These are phyloP conservation scores for Ochetophila trinervis DNA, from an alignment of 306 rosid genomes.

Conservation along the genomic window DNA sequence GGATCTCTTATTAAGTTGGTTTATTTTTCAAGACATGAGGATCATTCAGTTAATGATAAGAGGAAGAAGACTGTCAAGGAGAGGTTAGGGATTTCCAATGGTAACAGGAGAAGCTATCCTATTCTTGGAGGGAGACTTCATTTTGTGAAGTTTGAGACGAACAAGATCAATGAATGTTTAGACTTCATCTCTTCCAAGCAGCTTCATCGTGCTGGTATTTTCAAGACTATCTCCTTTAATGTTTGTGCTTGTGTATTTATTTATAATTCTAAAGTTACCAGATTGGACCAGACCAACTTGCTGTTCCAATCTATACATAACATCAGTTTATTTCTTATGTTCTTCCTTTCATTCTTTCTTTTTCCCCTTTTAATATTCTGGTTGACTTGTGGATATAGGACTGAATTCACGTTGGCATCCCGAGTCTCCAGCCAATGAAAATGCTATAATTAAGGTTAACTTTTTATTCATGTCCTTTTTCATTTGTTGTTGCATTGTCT, in stretches of 20 bases:
- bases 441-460: constrained; percentile 82
- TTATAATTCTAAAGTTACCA: not conserved
- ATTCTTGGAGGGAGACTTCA: constrained; percentile 98
- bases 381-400: constrained; percentile 35
- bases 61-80: constrained; percentile 68
- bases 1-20: constrained; percentile 97
- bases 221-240: not conserved
- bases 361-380: not conserved
- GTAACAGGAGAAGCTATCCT: constrained; percentile 85
- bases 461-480: not conserved
- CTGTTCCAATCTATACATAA: not conserved
- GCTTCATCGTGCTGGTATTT: constrained; percentile 82
- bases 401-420: constrained; percentile 61
- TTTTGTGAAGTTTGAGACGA: constrained; percentile 96
- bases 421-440: constrained; percentile 44
- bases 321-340: too few relatives aligned
- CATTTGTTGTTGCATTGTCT: not conserved
- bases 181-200: constrained; percentile 91
- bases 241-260: not conserved
- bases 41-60: constrained; percentile 59
- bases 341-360: not conserved
- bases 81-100: constrained; percentile 66
- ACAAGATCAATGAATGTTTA: constrained; percentile 87
- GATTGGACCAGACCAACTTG: not conserved
- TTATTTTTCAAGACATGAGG: constrained; percentile 91